A percentile compares a stretch with the other conserved stretches of the same genome.
Evolutionary conservation across 257 asterid species (phyloP).

Genomic region (Solanum ossicruentum): DNA sequence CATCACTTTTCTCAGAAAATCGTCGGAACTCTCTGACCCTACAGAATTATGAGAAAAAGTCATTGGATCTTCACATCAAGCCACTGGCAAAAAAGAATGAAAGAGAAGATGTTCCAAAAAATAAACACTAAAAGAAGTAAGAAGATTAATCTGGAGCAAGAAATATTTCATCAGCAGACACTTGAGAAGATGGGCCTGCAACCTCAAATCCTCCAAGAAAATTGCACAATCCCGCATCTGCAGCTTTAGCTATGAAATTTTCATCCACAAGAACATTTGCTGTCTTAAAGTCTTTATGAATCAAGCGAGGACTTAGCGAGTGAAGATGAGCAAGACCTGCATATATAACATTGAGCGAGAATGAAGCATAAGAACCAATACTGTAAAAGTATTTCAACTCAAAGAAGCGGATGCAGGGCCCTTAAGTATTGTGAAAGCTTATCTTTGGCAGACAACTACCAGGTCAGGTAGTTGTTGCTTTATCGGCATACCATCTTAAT

Average conservation of each 20-base stretch:
- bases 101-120: not conserved
- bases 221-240: slow-evolving; percentile 86
- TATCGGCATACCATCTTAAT: too few relatives aligned
- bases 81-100: not conserved
- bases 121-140: slow-evolving; percentile 2
- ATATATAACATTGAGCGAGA: slow-evolving; percentile 4
- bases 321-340: slow-evolving; percentile 82
- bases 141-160: slow-evolving; percentile 77
- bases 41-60: slow-evolving; percentile 7
- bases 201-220: slow-evolving; percentile 72
- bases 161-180: slow-evolving; percentile 49
- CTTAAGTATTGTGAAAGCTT: slow-evolving; percentile 5
- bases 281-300: slow-evolving; percentile 89
- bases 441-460: slow-evolving; percentile 12
- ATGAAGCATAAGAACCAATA: not conserved
- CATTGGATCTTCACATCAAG: not conserved
- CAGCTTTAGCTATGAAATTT: slow-evolving; percentile 80
- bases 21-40: slow-evolving; percentile 81
- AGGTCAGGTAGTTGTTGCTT: too few relatives aligned
- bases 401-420: not conserved
- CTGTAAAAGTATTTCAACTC: not conserved
- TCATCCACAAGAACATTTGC: slow-evolving; percentile 89
- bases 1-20: slow-evolving; percentile 86
- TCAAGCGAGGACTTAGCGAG: slow-evolving; percentile 74
- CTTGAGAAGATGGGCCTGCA: slow-evolving; percentile 69